Evolutionary conservation across 2,329 filamentous ascomycete genomes (phyloP).

Genomic region (Cladosporium sp.): DNA sequence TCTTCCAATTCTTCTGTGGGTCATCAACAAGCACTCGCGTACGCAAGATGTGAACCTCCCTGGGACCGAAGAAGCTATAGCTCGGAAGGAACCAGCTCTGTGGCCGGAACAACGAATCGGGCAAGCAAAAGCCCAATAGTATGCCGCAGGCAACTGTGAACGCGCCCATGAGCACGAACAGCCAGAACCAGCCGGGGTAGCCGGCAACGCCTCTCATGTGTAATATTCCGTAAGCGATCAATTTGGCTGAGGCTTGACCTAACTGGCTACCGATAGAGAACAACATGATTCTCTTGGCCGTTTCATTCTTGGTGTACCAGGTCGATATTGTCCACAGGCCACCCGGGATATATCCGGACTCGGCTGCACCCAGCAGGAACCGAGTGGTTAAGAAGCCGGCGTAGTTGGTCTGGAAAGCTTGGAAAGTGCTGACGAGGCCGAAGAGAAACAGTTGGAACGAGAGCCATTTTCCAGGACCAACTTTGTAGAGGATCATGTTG

Average conservation of each 20-base stretch:
- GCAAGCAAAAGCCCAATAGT: conserved; percentile 36
- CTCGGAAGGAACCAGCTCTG: conserved; percentile 30
- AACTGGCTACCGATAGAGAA: conserved; percentile 50
- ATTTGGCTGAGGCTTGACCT: conserved; percentile 42
- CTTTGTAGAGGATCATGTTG: conserved; percentile 36
- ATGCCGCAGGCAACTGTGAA: conserved; percentile 38
- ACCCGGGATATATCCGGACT: conserved; percentile 50
- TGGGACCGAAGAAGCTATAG: conserved; percentile 29
- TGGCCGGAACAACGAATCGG: conserved; percentile 33
- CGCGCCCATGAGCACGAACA: conserved; percentile 34
- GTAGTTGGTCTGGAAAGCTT: conserved; percentile 43
- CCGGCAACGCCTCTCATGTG: conserved; percentile 29
- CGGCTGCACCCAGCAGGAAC: conserved; percentile 41
- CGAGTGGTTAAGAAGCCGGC: conserved; percentile 41
- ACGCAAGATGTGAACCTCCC: conserved; percentile 34
- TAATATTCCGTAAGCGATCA: conserved; percentile 46
- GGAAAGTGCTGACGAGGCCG: conserved; percentile 43
- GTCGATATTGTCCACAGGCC: conserved; percentile 50
- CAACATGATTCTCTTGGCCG: conserved; percentile 47
- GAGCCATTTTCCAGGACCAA: conserved; percentile 43
- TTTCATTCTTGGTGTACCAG: conserved; percentile 51
- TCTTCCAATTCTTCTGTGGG: conserved; percentile 28
- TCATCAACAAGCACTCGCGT: conserved; percentile 33
- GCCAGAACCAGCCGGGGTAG: conserved; percentile 31
- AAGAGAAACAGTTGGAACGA: conserved; percentile 39